Evolutionary conservation across 2,329 filamentous ascomycete genomes (phyloP), one percentile per base, ranked within the genome.

Genomic region (Penicillium italicum): DNA sequence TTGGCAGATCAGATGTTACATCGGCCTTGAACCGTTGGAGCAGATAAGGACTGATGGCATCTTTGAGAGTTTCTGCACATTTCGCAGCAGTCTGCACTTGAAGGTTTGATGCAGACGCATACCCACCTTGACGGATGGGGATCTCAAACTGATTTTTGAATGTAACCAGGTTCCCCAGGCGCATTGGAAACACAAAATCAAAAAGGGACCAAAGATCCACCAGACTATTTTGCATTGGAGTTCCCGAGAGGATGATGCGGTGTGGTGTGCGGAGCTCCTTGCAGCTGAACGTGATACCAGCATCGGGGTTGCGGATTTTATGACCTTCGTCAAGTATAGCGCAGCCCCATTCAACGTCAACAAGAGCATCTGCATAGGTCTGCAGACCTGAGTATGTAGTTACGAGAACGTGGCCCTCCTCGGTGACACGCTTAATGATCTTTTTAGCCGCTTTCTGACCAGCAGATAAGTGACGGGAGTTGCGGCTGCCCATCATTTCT

Each of bases 371-470:
- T 0, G 88, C 85, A 64, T 97, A 97, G 0, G 90, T 94, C 68
- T 97, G 91, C n/a, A 99, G 80, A 0, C 95, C 94, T 20, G 92
- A 89, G 69, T 99, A 99, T 0, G 94, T 97, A 0, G 94, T 99
- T 16, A 99, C 89, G 5, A 99, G 80, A 20, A 99, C 89, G 74
- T 97, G 93, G 0, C 95, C 94, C 58, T 96, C 85, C 55, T 86
- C 81, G 26, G 89, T 83, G 20, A 97, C 92, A 47, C 87, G 85
- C 65, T 92, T 85, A 30, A 97, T 86, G 44, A 99, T 91, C 60
- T 83, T 87, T 69, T 84, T 87, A 2, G 90, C 93, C 1, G 89
- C 83, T 60, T 84, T 87, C 58, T 84, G 82, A 22, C 85, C 85
- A 37, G 79, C 80, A 16, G 69, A 64, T 52, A 74, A 63, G 46